Percentiles rank a stretch among this genome's conserved stretches.
Conservation (phyloP, 2,329 filamentous ascomycete species). For the Reticulascus tulasneorum region DNA sequence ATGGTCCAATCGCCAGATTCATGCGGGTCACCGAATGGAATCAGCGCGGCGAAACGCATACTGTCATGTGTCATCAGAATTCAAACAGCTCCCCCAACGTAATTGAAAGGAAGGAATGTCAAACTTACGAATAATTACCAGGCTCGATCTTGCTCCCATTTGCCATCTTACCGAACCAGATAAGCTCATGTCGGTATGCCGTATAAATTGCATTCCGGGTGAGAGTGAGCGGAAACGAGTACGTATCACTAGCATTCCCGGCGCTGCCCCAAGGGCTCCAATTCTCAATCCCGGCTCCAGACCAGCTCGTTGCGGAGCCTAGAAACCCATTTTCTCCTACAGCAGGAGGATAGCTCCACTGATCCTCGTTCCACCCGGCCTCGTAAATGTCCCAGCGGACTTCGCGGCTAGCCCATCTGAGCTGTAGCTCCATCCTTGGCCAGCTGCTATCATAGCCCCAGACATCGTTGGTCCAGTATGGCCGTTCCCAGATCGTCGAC, state of each 20-base stretch:
- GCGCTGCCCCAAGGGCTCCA: conserved; percentile 30
- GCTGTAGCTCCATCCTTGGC: conserved; percentile 1
- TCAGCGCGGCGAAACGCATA: conserved; percentile 35
- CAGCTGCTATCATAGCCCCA: not conserved
- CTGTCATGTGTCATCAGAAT: not conserved
- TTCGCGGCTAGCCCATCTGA: conserved; percentile 19
- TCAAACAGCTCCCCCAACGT: too few species aligned
- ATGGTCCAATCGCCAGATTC: conserved; percentile 37
- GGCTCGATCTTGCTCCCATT: conserved; percentile 36
- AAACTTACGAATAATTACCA: conserved; percentile 34
- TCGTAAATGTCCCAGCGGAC: conserved; percentile 19
- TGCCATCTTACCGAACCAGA: conserved; percentile 40
- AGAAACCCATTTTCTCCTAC: conserved; percentile 23
- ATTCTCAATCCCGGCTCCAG: conserved; percentile 23
- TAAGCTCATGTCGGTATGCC: conserved; percentile 19
- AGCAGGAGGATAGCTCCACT: conserved; percentile 22
- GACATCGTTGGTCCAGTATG: conserved; percentile 1
- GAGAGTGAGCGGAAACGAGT: conserved; percentile 32
- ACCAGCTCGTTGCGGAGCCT: conserved; percentile 23
- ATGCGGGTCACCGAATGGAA: conserved; percentile 34
- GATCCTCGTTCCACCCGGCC: conserved; percentile 20
- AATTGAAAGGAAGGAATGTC: too few species aligned
- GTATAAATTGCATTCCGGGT: conserved; percentile 22
- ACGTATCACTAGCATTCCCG: conserved; percentile 33
- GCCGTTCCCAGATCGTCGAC: too few species aligned